Evolutionary conservation across 225 moss, liverwort and hornwort species (phyloP), one percentile per base, ranked within the genome.

Genomic region (Pseudisothecium myosuroides): DNA sequence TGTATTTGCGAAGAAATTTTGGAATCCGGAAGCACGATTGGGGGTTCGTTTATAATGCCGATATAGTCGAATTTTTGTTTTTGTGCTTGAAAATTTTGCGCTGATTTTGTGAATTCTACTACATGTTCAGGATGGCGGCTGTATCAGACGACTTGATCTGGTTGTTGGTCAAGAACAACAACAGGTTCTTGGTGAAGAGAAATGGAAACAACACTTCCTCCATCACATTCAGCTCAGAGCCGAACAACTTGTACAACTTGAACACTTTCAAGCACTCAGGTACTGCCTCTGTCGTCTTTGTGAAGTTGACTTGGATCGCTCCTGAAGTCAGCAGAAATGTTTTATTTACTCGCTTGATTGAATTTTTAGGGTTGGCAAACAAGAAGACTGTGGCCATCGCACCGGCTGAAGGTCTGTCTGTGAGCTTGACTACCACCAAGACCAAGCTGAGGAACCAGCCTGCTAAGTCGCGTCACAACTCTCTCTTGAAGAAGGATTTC

Each of bases 101-200:
- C 69, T 69, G 58, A 49, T 14, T 43, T 10, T 17, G 11, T 2
- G 9, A 66, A 41, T 19, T 50, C 19, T 3, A 31, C 43, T 23
- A 0, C 6, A 2, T 83, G 12, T 77, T 18, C 76, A 92, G 90
- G 90, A 94, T 94, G 94, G 84, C 81, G 89, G 93, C 88, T 61
- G 97, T 95, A 88, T 98, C 98, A 78, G 94, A 96, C 75, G 95
- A 98, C 91, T 94, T 98, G 94, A 91, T 98, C 86, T 98, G 98
- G 98, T 95, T 96, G 92, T 90, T 98, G 86, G 85, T 98, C 81
- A 98, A 96, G 97, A 98, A 96, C 88, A 96, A 95, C 94, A 96
- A 96, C 89, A 92, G 90, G 90, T 98, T 96, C 63, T 88, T 98
- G 93, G 98, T 98, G 67, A 98, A 97, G 94, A 94, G 97, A 91